Percentiles rank a stretch among this genome's conserved stretches.
Conservation (phyloP, 2,329 filamentous ascomycete species). For the Aspergillus hortae region DNA sequence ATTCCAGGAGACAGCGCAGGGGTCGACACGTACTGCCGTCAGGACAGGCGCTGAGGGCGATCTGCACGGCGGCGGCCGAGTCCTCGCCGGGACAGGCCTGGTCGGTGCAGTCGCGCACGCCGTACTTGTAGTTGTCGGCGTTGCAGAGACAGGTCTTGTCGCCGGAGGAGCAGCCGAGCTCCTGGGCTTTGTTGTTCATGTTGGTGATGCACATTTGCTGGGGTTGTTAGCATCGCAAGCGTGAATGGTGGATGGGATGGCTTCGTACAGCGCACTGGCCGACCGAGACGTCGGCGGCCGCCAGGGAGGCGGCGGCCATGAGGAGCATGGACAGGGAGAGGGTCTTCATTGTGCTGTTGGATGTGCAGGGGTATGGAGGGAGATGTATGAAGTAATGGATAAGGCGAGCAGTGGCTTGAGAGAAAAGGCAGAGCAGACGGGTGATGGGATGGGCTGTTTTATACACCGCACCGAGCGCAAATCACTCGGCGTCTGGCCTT, state of each 20-base stretch:
- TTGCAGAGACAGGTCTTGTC: constrained; percentile 42
- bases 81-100: constrained; percentile 42
- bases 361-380: not conserved
- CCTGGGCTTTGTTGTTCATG: constrained; percentile 39
- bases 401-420: not conserved
- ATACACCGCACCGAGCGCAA: not conserved
- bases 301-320: constrained; percentile 25
- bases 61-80: constrained; percentile 27
- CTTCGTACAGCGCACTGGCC: constrained; percentile 30
- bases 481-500: not conserved
- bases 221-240: constrained; percentile 9
- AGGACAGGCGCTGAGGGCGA: constrained; percentile 36
- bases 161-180: constrained; percentile 37
- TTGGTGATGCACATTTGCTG: constrained; percentile 45
- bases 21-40: constrained; percentile 15
- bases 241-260: not conserved
- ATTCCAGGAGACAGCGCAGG: too few species aligned
- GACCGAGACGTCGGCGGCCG: constrained; percentile 21
- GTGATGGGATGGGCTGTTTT: not conserved
- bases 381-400: not conserved
- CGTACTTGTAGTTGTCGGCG: constrained; percentile 39
- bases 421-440: not conserved
- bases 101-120: constrained; percentile 45
- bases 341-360: constrained; percentile 29
- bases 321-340: constrained; percentile 28